These are phyloP conservation scores for Tylopilus balloui DNA, from an alignment of 768 basidiomycete species.

Conservation along the genomic window DNA sequence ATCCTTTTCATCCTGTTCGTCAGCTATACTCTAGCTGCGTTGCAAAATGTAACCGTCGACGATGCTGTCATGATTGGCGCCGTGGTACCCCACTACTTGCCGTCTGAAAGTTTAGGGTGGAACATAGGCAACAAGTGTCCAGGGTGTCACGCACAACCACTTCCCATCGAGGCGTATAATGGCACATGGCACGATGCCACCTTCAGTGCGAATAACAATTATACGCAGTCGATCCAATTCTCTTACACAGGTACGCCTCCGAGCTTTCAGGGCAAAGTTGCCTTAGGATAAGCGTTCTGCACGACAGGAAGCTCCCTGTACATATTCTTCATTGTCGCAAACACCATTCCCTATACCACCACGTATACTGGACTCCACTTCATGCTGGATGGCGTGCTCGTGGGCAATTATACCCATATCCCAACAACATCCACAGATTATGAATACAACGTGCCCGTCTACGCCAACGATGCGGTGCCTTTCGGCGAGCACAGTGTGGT, in stretches of 20 bases:
- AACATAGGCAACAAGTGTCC: constrained; percentile 7
- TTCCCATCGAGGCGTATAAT: constrained; percentile 4
- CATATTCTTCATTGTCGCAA: constrained; percentile 18
- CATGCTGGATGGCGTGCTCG: background rate
- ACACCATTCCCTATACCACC: background rate
- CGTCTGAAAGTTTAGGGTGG: constrained; percentile 2
- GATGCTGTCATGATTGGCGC: constrained; percentile 11
- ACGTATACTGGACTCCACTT: constrained; percentile 7
- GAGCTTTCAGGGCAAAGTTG: background rate
- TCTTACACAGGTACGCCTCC: constrained; percentile 8
- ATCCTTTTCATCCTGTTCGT: background rate
- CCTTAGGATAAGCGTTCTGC: background rate
- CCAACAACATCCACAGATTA: background rate
- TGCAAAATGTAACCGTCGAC: constrained; percentile 15
- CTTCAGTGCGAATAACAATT: background rate
- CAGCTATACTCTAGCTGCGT: background rate
- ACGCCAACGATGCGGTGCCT: constrained; percentile 3
- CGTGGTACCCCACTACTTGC: constrained; percentile 7
- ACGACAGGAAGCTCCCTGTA: constrained; percentile 13
- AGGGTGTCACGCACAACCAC: background rate
- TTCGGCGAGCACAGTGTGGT: constrained; percentile 8
- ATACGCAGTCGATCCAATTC: constrained; percentile 1
- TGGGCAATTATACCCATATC: background rate
- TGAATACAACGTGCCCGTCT: constrained; percentile 17
- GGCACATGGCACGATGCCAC: constrained; percentile 20